Evolutionary conservation across 345 rosid genomes (phyloP).

Genomic region (Populus alba): DNA sequence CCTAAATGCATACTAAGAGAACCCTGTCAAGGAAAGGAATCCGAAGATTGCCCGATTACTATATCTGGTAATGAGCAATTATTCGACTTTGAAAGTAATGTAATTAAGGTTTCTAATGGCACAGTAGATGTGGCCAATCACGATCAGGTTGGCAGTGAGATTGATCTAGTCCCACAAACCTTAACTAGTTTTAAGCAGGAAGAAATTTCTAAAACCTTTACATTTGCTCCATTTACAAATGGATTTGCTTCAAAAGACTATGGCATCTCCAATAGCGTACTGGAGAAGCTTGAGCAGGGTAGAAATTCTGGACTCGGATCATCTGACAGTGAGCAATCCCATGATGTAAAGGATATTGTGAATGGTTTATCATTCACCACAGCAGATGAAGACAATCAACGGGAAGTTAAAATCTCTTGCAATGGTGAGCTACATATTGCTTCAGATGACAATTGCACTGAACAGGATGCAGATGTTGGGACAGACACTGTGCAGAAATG

Average conservation of each 20-base stretch:
- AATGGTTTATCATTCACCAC: slow-evolving; percentile 8
- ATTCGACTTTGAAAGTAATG: slow-evolving; percentile 13
- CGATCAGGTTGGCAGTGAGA: slow-evolving; percentile 10
- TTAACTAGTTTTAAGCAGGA: slow-evolving; percentile 9
- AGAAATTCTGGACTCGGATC: slow-evolving; percentile 19
- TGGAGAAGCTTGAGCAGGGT: slow-evolving; percentile 20
- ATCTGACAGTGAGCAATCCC: slow-evolving; percentile 9
- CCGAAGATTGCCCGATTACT: slow-evolving; percentile 22
- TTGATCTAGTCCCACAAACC: not conserved
- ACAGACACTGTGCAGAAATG: slow-evolving; percentile 17
- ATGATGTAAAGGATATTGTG: slow-evolving; percentile 14
- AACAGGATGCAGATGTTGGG: slow-evolving; percentile 17
- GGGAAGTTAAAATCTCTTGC: slow-evolving; percentile 15
- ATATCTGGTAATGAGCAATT: slow-evolving; percentile 26
- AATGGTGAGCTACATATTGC: not conserved
- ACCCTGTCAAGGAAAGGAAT: slow-evolving; percentile 18
- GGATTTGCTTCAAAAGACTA: slow-evolving; percentile 1
- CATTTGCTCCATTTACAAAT: slow-evolving; percentile 13
- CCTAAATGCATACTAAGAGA: slow-evolving; percentile 6
- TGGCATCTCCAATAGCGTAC: slow-evolving; percentile 9
- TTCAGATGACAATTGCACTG: slow-evolving; percentile 16
- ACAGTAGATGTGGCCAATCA: slow-evolving; percentile 11
- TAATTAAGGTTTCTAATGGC: slow-evolving; percentile 18
- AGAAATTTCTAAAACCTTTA: slow-evolving; percentile 9
- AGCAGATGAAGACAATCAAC: slow-evolving; percentile 1